phyloP scores from a whole-genome alignment of 768 basidiomycete species.

The Boletus pseudo-olivaceus region DNA sequence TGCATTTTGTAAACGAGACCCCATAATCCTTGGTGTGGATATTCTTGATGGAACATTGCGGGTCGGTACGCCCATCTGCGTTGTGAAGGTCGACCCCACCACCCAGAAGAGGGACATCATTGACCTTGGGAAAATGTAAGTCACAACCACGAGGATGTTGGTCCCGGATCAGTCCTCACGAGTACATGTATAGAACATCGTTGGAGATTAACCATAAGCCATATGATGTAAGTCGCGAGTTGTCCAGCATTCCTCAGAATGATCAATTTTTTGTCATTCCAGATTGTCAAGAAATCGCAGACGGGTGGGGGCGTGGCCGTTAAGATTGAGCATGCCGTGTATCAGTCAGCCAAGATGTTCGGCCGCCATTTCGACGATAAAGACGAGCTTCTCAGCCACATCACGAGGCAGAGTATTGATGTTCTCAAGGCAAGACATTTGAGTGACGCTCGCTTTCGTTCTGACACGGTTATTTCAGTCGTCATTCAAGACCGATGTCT shows the following conservation, averaged over 20 bases:
- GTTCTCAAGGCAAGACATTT: constrained; percentile 71
- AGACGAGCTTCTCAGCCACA: constrained; percentile 88
- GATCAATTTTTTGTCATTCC: constrained; percentile 5
- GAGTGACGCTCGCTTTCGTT: not conserved
- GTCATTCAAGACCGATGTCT: constrained; percentile 85
- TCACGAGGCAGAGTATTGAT: constrained; percentile 92
- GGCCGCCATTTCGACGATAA: constrained; percentile 96
- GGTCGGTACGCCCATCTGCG: constrained; percentile 91
- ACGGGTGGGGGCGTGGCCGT: constrained; percentile 96
- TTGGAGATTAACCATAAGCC: constrained; percentile 97
- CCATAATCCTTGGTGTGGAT: constrained; percentile 95
- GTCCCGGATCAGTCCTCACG: constrained; percentile 2
- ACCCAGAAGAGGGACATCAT: constrained; percentile 91
- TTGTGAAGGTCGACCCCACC: constrained; percentile 84
- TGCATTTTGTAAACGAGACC: constrained; percentile 95
- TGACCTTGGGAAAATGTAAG: constrained; percentile 91
- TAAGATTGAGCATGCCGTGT: constrained; percentile 97
- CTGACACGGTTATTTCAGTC: constrained; percentile 41
- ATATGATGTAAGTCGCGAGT: constrained; percentile 53
- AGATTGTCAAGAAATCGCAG: constrained; percentile 91
- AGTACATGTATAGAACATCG: constrained; percentile 61
- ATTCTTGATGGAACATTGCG: constrained; percentile 90
- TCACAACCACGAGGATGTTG: constrained; percentile 1
- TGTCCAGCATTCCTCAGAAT: not conserved
- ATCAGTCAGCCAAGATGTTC: constrained; percentile 93